phyloP scores from a whole-genome alignment of 2,329 filamentous ascomycete species.

The Clonostachys sp. region DNA sequence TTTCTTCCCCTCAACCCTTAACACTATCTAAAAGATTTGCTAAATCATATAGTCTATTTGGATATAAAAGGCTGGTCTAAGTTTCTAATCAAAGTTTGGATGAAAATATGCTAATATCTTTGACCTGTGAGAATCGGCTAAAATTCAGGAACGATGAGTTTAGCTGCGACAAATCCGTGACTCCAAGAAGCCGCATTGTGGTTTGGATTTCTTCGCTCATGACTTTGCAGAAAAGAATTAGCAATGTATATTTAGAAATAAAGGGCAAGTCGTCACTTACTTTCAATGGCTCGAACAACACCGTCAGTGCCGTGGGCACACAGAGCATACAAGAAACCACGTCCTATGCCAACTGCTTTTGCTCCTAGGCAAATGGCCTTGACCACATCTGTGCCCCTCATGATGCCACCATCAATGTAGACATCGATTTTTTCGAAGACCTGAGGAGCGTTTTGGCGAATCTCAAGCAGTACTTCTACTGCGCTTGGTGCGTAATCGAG shows the following conservation, averaged over 20 bases:
- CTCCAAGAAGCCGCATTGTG: neutral
- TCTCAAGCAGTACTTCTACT: slow-evolving; percentile 45
- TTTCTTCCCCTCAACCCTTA: too few species aligned
- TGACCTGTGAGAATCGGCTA: too few species aligned
- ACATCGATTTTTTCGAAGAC: slow-evolving; percentile 56
- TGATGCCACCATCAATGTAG: slow-evolving; percentile 60
- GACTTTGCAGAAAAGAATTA: neutral
- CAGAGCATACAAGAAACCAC: slow-evolving; percentile 52
- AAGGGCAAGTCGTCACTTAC: slow-evolving; percentile 25
- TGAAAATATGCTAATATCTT: too few species aligned
- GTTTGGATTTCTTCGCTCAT: neutral
- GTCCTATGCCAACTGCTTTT: slow-evolving; percentile 57
- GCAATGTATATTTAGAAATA: neutral
- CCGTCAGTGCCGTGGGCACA: slow-evolving; percentile 49
- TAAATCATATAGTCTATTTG: too few species aligned
- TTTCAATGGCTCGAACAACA: slow-evolving; percentile 43
- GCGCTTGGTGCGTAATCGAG: slow-evolving; percentile 35
- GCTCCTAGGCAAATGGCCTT: slow-evolving; percentile 64
- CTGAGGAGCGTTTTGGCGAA: slow-evolving; percentile 52
- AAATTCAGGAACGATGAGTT: too few species aligned
- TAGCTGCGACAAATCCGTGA: neutral
- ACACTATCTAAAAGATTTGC: too few species aligned
- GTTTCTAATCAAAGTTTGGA: too few species aligned
- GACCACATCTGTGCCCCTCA: slow-evolving; percentile 61
- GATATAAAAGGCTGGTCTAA: too few species aligned